A percentile compares a stretch with the other conserved stretches of the same genome.
phyloP scores from a whole-genome alignment of 306 rosid genomes.

The Senna siamea region DNA sequence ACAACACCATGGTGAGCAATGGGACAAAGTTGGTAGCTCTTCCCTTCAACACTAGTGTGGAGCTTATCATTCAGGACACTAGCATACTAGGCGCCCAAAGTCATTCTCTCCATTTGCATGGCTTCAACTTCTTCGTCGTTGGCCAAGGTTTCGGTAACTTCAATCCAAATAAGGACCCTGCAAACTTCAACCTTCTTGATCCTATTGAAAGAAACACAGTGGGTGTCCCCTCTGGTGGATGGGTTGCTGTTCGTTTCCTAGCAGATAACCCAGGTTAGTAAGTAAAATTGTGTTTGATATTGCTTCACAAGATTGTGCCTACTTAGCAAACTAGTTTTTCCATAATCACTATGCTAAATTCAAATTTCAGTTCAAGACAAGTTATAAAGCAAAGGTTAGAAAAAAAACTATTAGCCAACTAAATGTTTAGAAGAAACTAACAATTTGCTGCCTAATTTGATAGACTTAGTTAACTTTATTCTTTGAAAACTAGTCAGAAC shows the following conservation, averaged over 20 bases:
- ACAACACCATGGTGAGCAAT: slow-evolving; percentile 48
- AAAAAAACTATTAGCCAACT: too few relatives aligned
- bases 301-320: not conserved
- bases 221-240: slow-evolving; percentile 58
- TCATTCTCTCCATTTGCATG: slow-evolving; percentile 65
- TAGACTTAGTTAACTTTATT: too few relatives aligned
- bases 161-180: slow-evolving; percentile 44
- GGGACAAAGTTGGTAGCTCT: slow-evolving; percentile 53
- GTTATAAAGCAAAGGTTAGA: not conserved
- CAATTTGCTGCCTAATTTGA: too few relatives aligned
- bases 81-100: slow-evolving; percentile 48
- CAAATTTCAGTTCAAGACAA: not conserved
- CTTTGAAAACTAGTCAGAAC: too few relatives aligned
- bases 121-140: slow-evolving; percentile 58
- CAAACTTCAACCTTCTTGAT: slow-evolving; percentile 49
- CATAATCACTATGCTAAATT: not conserved
- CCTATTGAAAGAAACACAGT: slow-evolving; percentile 57
- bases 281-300: not conserved
- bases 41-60: slow-evolving; percentile 49
- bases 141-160: slow-evolving; percentile 63
- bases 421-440: too few relatives aligned
- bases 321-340: not conserved
- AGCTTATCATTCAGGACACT: slow-evolving; percentile 56
- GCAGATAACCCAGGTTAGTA: slow-evolving; percentile 61
- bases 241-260: slow-evolving; percentile 52